Conservation (phyloP, 2,329 filamentous ascomycete species). For the Epichloe baconii region DNA sequence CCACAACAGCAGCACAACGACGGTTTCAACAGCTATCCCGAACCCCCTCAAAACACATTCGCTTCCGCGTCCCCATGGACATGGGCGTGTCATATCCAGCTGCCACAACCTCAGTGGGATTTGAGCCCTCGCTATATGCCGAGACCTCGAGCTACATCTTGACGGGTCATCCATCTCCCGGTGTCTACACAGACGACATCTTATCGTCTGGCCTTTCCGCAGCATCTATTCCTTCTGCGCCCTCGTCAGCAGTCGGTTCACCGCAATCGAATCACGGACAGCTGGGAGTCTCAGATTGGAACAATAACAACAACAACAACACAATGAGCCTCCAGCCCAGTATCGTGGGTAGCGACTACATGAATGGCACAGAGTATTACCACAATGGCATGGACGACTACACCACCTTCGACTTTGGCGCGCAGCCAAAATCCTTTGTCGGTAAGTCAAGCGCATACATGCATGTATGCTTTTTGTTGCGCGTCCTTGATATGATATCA, state of each 20-base stretch:
- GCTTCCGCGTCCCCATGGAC: constrained; percentile 31
- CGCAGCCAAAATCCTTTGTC: constrained; percentile 38
- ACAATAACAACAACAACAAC: constrained; percentile 10
- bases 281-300: constrained; percentile 47
- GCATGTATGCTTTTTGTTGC: neutral
- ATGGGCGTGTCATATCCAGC: constrained; percentile 28
- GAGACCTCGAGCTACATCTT: constrained; percentile 33
- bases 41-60: constrained; percentile 27
- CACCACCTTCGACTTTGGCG: constrained; percentile 30
- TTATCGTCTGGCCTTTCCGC: constrained; percentile 48
- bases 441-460: constrained; percentile 31
- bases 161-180: constrained; percentile 33
- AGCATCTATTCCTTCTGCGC: constrained; percentile 47
- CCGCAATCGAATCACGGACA: constrained; percentile 50
- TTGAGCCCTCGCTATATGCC: constrained; percentile 34
- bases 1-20: constrained; percentile 18
- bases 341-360: constrained; percentile 47
- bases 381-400: constrained; percentile 39
- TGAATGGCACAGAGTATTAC: constrained; percentile 41
- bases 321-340: constrained; percentile 47
- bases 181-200: constrained; percentile 35
- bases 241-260: constrained; percentile 55
- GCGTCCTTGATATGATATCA: neutral
- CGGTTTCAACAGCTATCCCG: constrained; percentile 33
- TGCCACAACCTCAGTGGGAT: constrained; percentile 22